phyloP scores from a whole-genome alignment of 306 rosid species.

The Rubus parviflorus region DNA sequence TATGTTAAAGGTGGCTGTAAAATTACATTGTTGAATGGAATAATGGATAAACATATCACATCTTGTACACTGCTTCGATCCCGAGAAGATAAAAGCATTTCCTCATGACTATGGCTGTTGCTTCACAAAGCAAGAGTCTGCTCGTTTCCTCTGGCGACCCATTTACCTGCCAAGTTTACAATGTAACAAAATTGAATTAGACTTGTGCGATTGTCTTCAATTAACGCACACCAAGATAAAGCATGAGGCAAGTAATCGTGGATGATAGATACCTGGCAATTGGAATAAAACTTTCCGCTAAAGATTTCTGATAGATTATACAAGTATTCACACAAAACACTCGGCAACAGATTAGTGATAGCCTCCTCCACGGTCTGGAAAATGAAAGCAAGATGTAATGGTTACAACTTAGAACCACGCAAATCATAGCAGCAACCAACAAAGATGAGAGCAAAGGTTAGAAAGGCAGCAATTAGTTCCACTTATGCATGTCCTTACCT shows the following conservation, averaged over 20 bases:
- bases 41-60: slow-evolving; percentile 37
- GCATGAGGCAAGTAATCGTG: background rate
- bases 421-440: background rate
- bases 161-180: slow-evolving; percentile 54
- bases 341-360: slow-evolving; percentile 78
- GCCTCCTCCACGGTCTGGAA: slow-evolving; percentile 91
- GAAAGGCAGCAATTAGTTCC: slow-evolving; percentile 14
- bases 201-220: background rate
- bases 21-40: background rate
- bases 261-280: slow-evolving; percentile 75
- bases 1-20: background rate
- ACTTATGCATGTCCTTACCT: slow-evolving; percentile 48
- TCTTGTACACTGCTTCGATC: slow-evolving; percentile 82
- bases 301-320: slow-evolving; percentile 80
- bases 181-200: background rate
- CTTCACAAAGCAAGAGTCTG: slow-evolving; percentile 92
- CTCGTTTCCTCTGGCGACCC: slow-evolving; percentile 84
- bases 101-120: slow-evolving; percentile 85
- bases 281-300: slow-evolving; percentile 71
- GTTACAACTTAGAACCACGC: slow-evolving; percentile 6
- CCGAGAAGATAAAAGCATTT: slow-evolving; percentile 88
- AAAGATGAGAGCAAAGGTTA: slow-evolving; percentile 13
- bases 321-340: slow-evolving; percentile 82
- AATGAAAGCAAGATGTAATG: slow-evolving; percentile 8
- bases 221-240: background rate